phyloP scores from a whole-genome alignment of 2,329 filamentous ascomycete genomes.

The Aspergillus intermedius region DNA sequence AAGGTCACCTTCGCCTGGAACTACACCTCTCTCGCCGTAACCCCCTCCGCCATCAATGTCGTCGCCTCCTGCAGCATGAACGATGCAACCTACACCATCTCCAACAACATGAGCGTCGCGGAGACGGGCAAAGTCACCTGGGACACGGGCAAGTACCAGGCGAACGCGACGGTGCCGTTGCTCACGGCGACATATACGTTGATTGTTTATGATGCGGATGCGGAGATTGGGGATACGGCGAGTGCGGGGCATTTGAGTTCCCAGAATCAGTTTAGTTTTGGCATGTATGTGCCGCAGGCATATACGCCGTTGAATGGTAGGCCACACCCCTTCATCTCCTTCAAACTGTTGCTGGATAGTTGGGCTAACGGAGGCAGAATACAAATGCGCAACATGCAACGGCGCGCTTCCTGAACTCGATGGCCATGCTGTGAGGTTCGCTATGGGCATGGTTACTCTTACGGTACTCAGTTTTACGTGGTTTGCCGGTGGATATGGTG shows the following conservation, averaged over 20 bases:
- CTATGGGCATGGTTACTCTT: constrained; percentile 50
- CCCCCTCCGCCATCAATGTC: constrained; percentile 55
- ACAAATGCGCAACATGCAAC: constrained; percentile 53
- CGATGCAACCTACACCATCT: constrained; percentile 55
- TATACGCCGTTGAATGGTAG: constrained; percentile 47
- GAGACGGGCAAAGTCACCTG: constrained; percentile 51
- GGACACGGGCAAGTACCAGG: constrained; percentile 53
- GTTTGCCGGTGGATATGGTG: constrained; percentile 41
- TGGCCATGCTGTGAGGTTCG: constrained; percentile 49
- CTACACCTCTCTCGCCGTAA: constrained; percentile 57
- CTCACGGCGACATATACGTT: constrained; percentile 58
- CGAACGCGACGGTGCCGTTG: constrained; percentile 45
- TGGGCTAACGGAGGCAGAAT: constrained; percentile 35
- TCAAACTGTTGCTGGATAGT: constrained; percentile 7
- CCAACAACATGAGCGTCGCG: constrained; percentile 51
- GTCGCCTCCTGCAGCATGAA: constrained; percentile 56
- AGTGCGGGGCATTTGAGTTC: constrained; percentile 50
- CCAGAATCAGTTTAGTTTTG: constrained; percentile 51
- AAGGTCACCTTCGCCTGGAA: constrained; percentile 62
- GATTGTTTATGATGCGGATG: constrained; percentile 54
- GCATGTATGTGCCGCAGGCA: constrained; percentile 54
- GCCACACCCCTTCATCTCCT: constrained; percentile 10
- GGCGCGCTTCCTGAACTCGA: constrained; percentile 47
- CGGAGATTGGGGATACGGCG: constrained; percentile 46
- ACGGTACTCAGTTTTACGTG: constrained; percentile 54